phyloP scores from a whole-genome alignment of 2,329 filamentous ascomycete genomes.

The Fusarium proliferatum region DNA sequence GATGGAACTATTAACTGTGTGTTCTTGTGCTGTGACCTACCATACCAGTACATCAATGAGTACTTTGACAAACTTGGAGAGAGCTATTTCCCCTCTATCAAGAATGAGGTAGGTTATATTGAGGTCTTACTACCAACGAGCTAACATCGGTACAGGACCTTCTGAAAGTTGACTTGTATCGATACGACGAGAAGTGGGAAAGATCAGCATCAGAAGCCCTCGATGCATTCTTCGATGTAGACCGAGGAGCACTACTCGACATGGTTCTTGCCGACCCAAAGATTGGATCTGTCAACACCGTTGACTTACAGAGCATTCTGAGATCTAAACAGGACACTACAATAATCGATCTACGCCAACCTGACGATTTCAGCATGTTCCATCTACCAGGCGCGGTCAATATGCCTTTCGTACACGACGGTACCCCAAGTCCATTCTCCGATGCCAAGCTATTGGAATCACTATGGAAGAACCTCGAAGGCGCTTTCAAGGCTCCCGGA shows the following conservation, averaged over 20 bases:
- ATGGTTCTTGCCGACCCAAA: conserved; percentile 14
- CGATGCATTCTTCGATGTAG: conserved; percentile 24
- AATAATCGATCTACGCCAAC: conserved; percentile 59
- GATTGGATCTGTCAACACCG: background rate
- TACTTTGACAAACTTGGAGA: conserved; percentile 67
- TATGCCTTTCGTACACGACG: conserved; percentile 54
- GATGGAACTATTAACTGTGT: conserved; percentile 63
- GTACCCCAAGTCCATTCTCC: conserved; percentile 58
- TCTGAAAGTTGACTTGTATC: conserved; percentile 38
- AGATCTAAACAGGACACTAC: conserved; percentile 43
- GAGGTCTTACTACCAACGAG: fast-evolving
- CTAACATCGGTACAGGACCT: conserved; percentile 33
- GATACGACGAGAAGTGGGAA: conserved; percentile 47
- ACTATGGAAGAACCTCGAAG: conserved; percentile 61
- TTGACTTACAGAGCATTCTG: conserved; percentile 19
- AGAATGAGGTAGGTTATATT: conserved; percentile 49
- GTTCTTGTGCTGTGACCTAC: conserved; percentile 72
- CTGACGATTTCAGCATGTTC: conserved; percentile 55
- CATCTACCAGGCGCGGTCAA: conserved; percentile 59
- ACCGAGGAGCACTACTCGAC: conserved; percentile 22
- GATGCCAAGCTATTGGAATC: conserved; percentile 55
- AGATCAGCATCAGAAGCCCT: conserved; percentile 24
- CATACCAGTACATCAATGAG: conserved; percentile 70
- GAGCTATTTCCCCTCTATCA: conserved; percentile 61
- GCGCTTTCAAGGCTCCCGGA: conserved; percentile 50